A percentile compares a stretch with the other conserved stretches of the same genome.
Evolutionary conservation across 305 asterid species (phyloP).

Genomic region (Plantago rigida): DNA sequence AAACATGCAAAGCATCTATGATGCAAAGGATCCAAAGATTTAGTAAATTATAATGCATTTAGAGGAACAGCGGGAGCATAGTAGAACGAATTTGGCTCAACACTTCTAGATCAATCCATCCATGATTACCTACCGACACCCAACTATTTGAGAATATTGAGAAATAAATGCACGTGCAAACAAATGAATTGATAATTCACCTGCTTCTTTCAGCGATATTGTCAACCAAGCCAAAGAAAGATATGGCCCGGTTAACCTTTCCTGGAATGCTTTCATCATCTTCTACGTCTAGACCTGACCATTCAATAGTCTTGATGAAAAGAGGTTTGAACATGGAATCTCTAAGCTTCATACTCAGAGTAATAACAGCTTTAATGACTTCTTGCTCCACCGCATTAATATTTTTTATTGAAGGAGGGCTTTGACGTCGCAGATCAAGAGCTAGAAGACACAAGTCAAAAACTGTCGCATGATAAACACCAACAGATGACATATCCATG

Average conservation of each 20-base stretch:
- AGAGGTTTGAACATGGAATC: constrained; percentile 79
- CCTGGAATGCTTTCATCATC: constrained; percentile 32
- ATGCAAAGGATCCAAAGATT: no score
- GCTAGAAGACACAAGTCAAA: constrained; percentile 77
- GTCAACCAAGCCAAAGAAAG: constrained; percentile 74
- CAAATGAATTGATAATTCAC: constrained; percentile 35
- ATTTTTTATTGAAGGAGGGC: constrained; percentile 44
- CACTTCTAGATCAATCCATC: constrained; percentile 1
- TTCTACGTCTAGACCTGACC: constrained; percentile 58
- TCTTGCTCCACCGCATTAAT: constrained; percentile 56
- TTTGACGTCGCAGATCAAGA: constrained; percentile 78
- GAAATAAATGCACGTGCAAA: neutral
- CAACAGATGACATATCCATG: constrained; percentile 70
- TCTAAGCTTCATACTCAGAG: constrained; percentile 71
- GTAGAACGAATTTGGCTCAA: no score
- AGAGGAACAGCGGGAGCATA: no score
- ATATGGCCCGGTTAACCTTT: constrained; percentile 50
- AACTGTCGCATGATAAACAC: constrained; percentile 59
- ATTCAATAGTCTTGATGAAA: constrained; percentile 72
- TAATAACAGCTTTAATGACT: constrained; percentile 52
- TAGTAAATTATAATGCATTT: no score
- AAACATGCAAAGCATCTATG: no score
- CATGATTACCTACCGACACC: neutral
- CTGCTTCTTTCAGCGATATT: constrained; percentile 72
- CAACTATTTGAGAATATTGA: no score